Evolutionary conservation across 1,284 basidiomycete species (phyloP).

Genomic region (Rhodotorula sp.): DNA sequence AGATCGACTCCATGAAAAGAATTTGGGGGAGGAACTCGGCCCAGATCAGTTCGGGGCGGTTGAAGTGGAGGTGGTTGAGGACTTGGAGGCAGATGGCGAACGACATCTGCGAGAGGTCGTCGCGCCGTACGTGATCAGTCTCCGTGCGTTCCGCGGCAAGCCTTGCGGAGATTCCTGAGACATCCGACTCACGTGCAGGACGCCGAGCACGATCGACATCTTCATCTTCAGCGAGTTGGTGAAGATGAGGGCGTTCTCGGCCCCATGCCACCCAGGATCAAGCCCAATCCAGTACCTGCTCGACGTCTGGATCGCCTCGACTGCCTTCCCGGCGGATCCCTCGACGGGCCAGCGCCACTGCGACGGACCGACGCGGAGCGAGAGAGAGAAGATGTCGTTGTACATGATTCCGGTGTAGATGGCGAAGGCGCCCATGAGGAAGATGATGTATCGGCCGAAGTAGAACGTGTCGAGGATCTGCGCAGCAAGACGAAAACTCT

Average conservation of each 20-base stretch:
- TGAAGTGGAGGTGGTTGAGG: constrained; percentile 92
- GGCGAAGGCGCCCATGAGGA: constrained; percentile 79
- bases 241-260: constrained; percentile 89
- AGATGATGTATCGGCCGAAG: constrained; percentile 81
- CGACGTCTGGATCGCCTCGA: constrained; percentile 61
- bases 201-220: constrained; percentile 96
- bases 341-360: constrained; percentile 77
- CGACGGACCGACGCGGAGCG: constrained; percentile 81
- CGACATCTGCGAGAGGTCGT: constrained; percentile 69
- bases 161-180: no score
- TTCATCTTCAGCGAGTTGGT: constrained; percentile 99
- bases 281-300: constrained; percentile 86
- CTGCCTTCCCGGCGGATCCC: constrained; percentile 52
- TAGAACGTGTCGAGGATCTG: constrained; percentile 88
- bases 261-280: constrained; percentile 92
- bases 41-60: constrained; percentile 77
- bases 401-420: constrained; percentile 93
- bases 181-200: constrained; percentile 83
- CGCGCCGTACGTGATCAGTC: constrained; percentile 11
- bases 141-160: no score
- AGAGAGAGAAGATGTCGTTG: constrained; percentile 98
- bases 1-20: constrained; percentile 95
- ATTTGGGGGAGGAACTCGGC: constrained; percentile 96
- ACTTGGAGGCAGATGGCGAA: constrained; percentile 95
- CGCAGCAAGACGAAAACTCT: background rate